A percentile compares a stretch with the other conserved stretches of the same genome.
Evolutionary conservation across 768 basidiomycete genomes (phyloP).

Genomic region (Rhizopogon rudus): DNA sequence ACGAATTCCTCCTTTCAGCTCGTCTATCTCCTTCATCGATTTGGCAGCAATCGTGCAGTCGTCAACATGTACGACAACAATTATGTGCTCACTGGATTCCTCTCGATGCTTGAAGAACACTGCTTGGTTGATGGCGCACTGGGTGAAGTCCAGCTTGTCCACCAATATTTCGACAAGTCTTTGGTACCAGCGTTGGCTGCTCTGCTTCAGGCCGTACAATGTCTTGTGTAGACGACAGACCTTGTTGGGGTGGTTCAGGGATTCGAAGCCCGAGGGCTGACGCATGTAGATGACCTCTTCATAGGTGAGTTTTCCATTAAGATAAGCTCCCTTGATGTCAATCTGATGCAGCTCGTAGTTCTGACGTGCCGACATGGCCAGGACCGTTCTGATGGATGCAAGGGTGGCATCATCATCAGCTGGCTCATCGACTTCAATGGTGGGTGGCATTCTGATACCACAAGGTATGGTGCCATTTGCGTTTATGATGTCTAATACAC

Average conservation of each 20-base stretch:
- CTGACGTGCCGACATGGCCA: slow-evolving; percentile 20
- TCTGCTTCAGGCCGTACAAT: slow-evolving; percentile 25
- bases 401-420: background rate
- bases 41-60: slow-evolving; percentile 12
- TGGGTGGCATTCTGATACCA: no score
- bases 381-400: background rate
- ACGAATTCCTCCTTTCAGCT: background rate
- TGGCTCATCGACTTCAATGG: no score
- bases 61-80: slow-evolving; percentile 9
- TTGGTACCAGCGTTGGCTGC: slow-evolving; percentile 18
- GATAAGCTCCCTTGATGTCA: slow-evolving; percentile 25
- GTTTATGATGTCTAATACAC: no score
- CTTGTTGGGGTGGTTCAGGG: background rate
- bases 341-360: slow-evolving; percentile 21
- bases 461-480: no score
- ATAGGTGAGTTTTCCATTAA: slow-evolving; percentile 32
- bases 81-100: background rate
- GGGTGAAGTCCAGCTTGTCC: background rate
- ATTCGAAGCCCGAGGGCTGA: slow-evolving; percentile 22
- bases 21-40: background rate
- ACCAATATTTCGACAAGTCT: slow-evolving; percentile 1
- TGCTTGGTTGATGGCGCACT: background rate
- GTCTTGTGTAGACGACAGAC: slow-evolving; percentile 17
- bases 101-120: background rate
- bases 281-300: slow-evolving; percentile 37